A percentile compares a stretch with the other conserved stretches of the same genome.
phyloP scores from a whole-genome alignment of 805 yeast genomes.

The Tetrapisispora namnaoensis region DNA sequence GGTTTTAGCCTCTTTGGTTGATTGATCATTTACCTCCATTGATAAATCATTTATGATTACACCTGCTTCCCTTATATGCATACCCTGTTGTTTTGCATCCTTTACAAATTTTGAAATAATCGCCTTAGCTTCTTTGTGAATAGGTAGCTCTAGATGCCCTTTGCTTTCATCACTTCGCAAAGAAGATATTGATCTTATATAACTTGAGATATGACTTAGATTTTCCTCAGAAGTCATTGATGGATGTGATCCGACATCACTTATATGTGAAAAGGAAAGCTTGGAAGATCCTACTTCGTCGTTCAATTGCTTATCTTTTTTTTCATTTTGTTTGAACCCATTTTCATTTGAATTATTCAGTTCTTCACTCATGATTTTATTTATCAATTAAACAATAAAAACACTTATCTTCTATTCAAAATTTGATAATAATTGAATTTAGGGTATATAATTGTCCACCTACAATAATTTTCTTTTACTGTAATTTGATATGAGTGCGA shows the following conservation, averaged over 20 bases:
- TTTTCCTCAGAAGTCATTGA: neutral
- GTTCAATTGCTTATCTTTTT: neutral
- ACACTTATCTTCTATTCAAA: too few species aligned
- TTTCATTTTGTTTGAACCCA: neutral
- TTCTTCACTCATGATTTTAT: neutral
- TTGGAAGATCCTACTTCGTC: neutral
- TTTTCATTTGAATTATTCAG: neutral
- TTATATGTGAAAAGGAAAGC: neutral
- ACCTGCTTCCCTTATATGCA: slow-evolving; percentile 32
- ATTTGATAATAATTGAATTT: too few species aligned
- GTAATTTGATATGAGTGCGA: too few species aligned
- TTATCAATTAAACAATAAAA: neutral
- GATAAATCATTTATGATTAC: slow-evolving; percentile 29
- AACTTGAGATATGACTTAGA: neutral
- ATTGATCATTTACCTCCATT: slow-evolving; percentile 30
- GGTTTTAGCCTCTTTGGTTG: slow-evolving; percentile 27
- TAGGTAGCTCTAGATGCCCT: neutral
- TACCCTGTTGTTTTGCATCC: slow-evolving; percentile 34
- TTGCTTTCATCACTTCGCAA: neutral
- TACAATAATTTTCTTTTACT: too few species aligned
- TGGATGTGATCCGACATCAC: neutral
- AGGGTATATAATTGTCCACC: too few species aligned
- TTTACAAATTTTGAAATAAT: slow-evolving; percentile 27
- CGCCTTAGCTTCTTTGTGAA: slow-evolving; percentile 6
- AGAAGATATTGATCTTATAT: neutral